Evolutionary conservation across 306 rosid genomes (phyloP), one percentile per base, ranked within the genome.

Genomic region (Psophocarpus tetragonolobus): DNA sequence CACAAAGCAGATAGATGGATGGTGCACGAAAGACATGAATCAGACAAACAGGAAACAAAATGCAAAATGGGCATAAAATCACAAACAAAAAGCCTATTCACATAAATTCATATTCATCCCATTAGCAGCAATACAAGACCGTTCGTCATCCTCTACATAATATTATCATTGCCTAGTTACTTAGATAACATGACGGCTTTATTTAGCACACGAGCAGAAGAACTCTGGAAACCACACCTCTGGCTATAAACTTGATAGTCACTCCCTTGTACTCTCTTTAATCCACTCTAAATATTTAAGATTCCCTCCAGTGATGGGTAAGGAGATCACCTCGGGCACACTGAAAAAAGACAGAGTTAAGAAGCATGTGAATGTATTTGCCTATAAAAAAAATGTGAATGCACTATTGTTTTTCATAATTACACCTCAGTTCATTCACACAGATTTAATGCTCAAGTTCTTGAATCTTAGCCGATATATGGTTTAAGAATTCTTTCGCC

Each of bases 241-340:
- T 24, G 60, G 70, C 76, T 73, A 60, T 68, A 67, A 80, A 66
- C 27, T 51, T 24, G 81, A 64, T 38, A 66, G 48, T 94, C 87
- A 92, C 84, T 92, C 95, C 82, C 88, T 87, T 6, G 99, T 95
- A 90, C 92, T 95, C 85, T 85, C 88, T 81, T 92, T 92, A 51
- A 95, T 41, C 99, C 97, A 93, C 61, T 93, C 97, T 63, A 93
- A 82, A 85, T 93, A 91, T 68, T 83, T 81, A 26, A 80, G 85
- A 79, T 86, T 90, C 62, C 98, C 97, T 7, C 97, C 97, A 1
- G 89, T 88, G 80, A 95, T 91, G 30, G 97, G 97, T 51, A 95
- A 85, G 66, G 97, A 88, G 27, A 95, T 92, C 54, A 95, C 99
- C 86, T 95, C 99, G 1, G 99, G 99, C 58, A 91, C 95, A 9